phyloP scores from a whole-genome alignment of 768 basidiomycete genomes.

The Trametes sanguinea region DNA sequence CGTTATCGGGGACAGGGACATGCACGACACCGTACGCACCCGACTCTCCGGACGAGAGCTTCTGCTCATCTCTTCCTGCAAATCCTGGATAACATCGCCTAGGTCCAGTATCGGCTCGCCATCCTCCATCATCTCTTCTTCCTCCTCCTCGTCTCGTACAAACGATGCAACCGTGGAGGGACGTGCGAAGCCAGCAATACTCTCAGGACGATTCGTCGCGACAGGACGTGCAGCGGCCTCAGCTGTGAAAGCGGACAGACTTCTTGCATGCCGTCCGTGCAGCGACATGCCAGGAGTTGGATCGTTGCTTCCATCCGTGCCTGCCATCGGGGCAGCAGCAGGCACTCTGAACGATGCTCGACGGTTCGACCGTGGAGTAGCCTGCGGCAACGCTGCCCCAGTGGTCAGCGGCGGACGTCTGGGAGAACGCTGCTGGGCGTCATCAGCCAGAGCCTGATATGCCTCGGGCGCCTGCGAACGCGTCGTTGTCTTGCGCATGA shows the following conservation, averaged over 20 bases:
- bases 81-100: constrained; percentile 4
- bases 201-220: not conserved
- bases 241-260: not conserved
- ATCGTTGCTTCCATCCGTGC: not conserved
- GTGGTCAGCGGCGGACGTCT: constrained; percentile 10
- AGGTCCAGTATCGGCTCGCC: constrained; percentile 11
- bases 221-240: not conserved
- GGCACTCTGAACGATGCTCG: constrained; percentile 5
- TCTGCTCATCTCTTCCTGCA: not conserved
- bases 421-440: constrained; percentile 17
- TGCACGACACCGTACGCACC: constrained; percentile 4
- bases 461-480: constrained; percentile 10
- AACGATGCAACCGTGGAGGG: not conserved
- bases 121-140: not conserved
- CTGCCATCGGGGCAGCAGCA: not conserved
- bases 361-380: not conserved
- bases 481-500: constrained; percentile 32
- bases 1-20: not conserved
- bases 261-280: constrained; percentile 12
- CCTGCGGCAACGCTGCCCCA: constrained; percentile 8
- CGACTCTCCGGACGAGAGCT: not conserved
- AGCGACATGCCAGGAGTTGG: not conserved
- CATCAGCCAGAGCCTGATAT: constrained; percentile 5
- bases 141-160: not conserved
- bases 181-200: not conserved